Conservation (phyloP, 1,139 yeast species). For the Pichia sp. region DNA sequence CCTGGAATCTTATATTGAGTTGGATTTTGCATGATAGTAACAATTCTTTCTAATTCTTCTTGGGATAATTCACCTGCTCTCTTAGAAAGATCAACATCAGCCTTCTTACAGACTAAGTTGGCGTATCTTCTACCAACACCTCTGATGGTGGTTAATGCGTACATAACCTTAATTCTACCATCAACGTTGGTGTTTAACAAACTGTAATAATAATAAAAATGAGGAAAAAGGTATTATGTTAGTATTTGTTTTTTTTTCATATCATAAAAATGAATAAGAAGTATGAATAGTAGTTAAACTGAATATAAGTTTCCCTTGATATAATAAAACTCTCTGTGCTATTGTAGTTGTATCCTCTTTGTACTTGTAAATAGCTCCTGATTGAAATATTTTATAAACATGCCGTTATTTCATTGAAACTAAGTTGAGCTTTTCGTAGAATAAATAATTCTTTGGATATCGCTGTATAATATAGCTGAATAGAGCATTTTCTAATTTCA, state of each 20-base stretch:
- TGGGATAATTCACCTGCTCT: constrained; percentile 99
- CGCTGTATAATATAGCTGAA: too few species aligned
- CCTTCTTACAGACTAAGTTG: constrained; percentile 99
- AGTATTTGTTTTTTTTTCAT: constrained; percentile 13
- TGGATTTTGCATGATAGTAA: constrained; percentile 99
- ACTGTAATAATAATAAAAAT: constrained; percentile 38
- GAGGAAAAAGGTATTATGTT: constrained; percentile 11
- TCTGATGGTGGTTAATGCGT: constrained; percentile 99
- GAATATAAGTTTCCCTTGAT: neutral
- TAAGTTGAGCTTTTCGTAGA: too few species aligned
- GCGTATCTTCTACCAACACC: constrained; percentile 99
- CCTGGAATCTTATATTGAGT: constrained; percentile 98
- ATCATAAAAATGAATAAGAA: too few species aligned
- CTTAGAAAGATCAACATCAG: constrained; percentile 96
- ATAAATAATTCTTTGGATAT: too few species aligned
- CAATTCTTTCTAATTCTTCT: constrained; percentile 99
- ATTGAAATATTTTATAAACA: too few species aligned
- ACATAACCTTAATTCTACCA: constrained; percentile 99
- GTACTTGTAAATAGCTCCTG: too few species aligned
- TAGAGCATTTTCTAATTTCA: too few species aligned
- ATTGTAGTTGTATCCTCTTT: too few species aligned
- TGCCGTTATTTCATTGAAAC: too few species aligned
- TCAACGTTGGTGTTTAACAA: constrained; percentile 99
- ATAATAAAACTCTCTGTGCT: too few species aligned
- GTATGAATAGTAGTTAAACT: too few species aligned